A percentile compares a stretch with the other conserved stretches of the same genome.
phyloP scores from a whole-genome alignment of 441 rosid species.

The Pelargonium fulgidum region DNA sequence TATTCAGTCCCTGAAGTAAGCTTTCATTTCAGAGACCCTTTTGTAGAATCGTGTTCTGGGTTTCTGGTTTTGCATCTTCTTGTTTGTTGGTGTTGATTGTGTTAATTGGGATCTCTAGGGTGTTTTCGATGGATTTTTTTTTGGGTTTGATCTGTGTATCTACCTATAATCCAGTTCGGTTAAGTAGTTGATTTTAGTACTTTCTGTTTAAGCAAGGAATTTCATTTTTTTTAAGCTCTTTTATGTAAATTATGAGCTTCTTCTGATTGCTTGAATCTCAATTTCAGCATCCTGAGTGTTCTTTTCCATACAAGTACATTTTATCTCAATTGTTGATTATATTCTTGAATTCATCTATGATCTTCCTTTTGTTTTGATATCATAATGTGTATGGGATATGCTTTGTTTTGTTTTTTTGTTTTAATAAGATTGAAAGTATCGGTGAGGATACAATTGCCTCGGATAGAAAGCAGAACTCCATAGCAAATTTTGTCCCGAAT shows the following conservation, averaged over 20 bases:
- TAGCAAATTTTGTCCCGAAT: conserved; percentile 33
- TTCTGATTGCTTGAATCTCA: too few species aligned
- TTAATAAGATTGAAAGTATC: conserved; percentile 53
- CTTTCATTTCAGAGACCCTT: conserved; percentile 2
- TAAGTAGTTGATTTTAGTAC: background rate
- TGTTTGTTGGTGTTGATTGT: background rate
- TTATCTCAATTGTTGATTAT: too few species aligned
- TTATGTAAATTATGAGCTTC: background rate
- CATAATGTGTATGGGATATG: background rate
- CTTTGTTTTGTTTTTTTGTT: background rate
- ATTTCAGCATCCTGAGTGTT: too few species aligned
- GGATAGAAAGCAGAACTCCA: conserved; percentile 28
- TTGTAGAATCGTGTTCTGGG: conserved; percentile 7
- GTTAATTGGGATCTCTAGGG: background rate
- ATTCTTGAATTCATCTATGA: background rate
- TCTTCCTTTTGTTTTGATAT: background rate
- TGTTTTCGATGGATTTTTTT: background rate
- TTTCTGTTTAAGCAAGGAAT: background rate
- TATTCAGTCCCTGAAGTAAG: conserved; percentile 8
- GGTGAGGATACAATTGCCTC: conserved; percentile 38
- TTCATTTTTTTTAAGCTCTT: background rate
- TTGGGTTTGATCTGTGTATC: background rate
- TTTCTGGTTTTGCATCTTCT: background rate
- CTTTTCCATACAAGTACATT: too few species aligned
- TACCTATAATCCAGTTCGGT: background rate